Evolutionary conservation across 2,329 filamentous ascomycete species (phyloP).

Genomic region (Hyphodiscus sp.): DNA sequence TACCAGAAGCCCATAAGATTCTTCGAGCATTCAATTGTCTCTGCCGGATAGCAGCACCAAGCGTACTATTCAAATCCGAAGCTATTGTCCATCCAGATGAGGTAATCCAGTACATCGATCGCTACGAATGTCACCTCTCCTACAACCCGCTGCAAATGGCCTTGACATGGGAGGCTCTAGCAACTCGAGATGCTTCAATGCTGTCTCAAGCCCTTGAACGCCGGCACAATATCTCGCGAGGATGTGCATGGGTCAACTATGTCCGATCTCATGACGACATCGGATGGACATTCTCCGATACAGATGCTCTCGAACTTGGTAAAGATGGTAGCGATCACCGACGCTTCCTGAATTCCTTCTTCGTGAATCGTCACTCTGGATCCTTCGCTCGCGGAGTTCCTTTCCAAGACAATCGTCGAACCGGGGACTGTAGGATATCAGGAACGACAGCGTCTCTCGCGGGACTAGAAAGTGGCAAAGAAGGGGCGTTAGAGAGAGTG

Average conservation of each 20-base stretch:
- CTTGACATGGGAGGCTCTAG: background rate
- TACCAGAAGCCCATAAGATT: background rate
- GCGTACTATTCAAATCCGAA: background rate
- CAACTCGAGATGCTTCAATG: background rate
- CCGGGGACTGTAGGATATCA: background rate
- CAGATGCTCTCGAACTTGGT: background rate
- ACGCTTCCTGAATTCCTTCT: background rate
- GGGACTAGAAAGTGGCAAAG: background rate
- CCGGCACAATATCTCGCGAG: background rate
- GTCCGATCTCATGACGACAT: background rate
- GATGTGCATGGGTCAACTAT: background rate
- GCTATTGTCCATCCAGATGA: background rate
- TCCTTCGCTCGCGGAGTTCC: background rate
- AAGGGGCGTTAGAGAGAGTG: background rate
- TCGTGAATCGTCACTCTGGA: background rate
- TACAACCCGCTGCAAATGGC: background rate
- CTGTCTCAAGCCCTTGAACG: background rate
- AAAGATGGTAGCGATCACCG: background rate
- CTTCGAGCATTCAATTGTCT: background rate
- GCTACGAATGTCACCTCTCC: background rate
- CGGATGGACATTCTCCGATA: background rate
- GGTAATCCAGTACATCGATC: background rate
- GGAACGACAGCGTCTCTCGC: background rate
- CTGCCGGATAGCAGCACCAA: background rate
- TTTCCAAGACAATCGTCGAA: background rate